Conservation (phyloP, 1,284 basidiomycete genomes). For the Austropuccinia psidii region DNA sequence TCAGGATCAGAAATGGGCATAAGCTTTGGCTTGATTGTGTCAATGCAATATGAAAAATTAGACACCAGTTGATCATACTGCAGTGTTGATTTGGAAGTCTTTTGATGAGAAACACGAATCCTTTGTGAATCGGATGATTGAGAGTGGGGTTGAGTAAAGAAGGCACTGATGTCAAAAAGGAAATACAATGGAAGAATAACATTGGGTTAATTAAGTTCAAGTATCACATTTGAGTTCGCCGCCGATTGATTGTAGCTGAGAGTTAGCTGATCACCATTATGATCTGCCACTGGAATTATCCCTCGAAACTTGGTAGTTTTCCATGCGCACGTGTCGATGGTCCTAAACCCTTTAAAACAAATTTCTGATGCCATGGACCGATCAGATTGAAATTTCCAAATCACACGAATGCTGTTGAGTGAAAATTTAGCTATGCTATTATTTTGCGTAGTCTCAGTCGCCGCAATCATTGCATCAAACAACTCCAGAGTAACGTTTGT, state of each 20-base stretch:
- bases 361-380: slow-evolving; percentile 79
- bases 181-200: slow-evolving; percentile 91
- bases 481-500: slow-evolving; percentile 77
- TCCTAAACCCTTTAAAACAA: slow-evolving; percentile 78
- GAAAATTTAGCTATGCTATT: slow-evolving; percentile 80
- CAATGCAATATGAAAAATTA: slow-evolving; percentile 16
- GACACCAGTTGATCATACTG: neutral
- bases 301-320: slow-evolving; percentile 75
- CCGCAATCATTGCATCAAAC: slow-evolving; percentile 65
- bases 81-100: slow-evolving; percentile 1
- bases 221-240: slow-evolving; percentile 62
- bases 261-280: slow-evolving; percentile 91
- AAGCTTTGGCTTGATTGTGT: slow-evolving; percentile 29
- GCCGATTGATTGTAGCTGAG: slow-evolving; percentile 70
- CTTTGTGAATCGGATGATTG: slow-evolving; percentile 4
- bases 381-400: slow-evolving; percentile 75
- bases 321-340: slow-evolving; percentile 77
- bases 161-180: slow-evolving; percentile 76
- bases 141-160: slow-evolving; percentile 64
- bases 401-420: slow-evolving; percentile 68
- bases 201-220: slow-evolving; percentile 87
- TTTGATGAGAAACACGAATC: slow-evolving; percentile 23
- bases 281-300: slow-evolving; percentile 83
- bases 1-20: slow-evolving; percentile 35
- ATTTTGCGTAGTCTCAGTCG: slow-evolving; percentile 59